A percentile compares a stretch with the other conserved stretches of the same genome.
Conservation (phyloP, 495 filamentous ascomycete species). For the Evansstolkia leycettana region DNA sequence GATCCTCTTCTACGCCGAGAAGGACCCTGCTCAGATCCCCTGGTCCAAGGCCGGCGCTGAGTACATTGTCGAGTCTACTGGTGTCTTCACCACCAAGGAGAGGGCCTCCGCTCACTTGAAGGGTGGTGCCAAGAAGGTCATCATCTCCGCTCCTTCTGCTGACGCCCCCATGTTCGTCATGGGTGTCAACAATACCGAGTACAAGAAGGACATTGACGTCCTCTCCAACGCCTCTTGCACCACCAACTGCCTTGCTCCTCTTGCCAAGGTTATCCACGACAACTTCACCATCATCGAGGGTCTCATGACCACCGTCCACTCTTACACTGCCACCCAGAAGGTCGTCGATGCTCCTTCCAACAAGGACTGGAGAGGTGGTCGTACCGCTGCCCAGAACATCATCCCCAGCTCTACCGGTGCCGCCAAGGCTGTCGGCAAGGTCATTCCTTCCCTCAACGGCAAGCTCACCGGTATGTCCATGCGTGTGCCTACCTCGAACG, state of each 20-base stretch:
- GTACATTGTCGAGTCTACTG: constrained; percentile 97
- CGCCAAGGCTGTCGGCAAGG: constrained; percentile 99
- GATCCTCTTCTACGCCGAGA: constrained; percentile 90
- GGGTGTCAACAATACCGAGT: constrained; percentile 92
- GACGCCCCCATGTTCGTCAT: constrained; percentile 99
- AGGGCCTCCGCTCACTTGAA: constrained; percentile 94
- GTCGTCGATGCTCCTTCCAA: constrained; percentile 92
- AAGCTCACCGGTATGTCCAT: constrained; percentile 99
- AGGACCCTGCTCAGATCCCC: constrained; percentile 82
- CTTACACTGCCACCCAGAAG: constrained; percentile 99
- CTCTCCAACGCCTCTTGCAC: constrained; percentile 99
- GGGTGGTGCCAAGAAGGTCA: constrained; percentile 98
- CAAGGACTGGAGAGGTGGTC: constrained; percentile 99
- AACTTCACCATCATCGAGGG: constrained; percentile 95
- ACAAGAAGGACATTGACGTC: constrained; percentile 79
- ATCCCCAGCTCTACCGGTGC: constrained; percentile 98
- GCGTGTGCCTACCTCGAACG: constrained; percentile 97
- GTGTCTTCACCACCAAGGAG: constrained; percentile 98
- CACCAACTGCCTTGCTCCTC: constrained; percentile 98
- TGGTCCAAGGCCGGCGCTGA: constrained; percentile 81
- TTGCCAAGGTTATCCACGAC: constrained; percentile 98
- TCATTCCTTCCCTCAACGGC: constrained; percentile 93
- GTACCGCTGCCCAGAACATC: constrained; percentile 98
- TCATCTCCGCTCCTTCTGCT: constrained; percentile 97
- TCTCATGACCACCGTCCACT: constrained; percentile 99